A percentile compares a stretch with the other conserved stretches of the same genome.
Evolutionary conservation across 2,329 filamentous ascomycete genomes (phyloP).

Genomic region (Aspergillus versicolor): DNA sequence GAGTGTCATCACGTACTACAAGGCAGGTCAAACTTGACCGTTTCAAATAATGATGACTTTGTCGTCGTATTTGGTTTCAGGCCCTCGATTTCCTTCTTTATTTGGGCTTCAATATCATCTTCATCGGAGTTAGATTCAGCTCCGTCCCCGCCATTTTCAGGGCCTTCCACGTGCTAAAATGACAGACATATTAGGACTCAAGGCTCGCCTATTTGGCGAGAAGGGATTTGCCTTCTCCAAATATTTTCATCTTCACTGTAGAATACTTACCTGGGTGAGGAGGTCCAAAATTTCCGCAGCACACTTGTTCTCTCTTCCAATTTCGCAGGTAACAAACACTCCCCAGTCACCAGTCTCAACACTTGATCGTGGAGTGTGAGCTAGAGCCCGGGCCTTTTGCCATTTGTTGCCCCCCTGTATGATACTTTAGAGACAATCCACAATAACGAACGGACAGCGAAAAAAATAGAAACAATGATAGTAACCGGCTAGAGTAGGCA

Average conservation of each 20-base stretch:
- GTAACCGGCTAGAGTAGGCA: conserved; percentile 3
- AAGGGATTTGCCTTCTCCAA: background rate
- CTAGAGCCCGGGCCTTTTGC: conserved; percentile 21
- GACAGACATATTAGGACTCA: background rate
- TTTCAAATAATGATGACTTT: conserved; percentile 48
- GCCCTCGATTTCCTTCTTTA: conserved; percentile 57
- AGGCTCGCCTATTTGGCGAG: background rate
- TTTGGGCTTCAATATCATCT: conserved; percentile 62
- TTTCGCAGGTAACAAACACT: conserved; percentile 63
- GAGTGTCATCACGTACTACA: conserved; percentile 31
- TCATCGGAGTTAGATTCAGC: conserved; percentile 32
- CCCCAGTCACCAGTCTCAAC: conserved; percentile 56
- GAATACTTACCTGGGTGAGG: conserved; percentile 52
- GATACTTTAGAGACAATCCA: conserved; percentile 6
- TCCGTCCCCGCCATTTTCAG: conserved; percentile 19
- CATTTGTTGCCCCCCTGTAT: conserved; percentile 31
- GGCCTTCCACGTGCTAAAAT: conserved; percentile 19
- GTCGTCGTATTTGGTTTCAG: conserved; percentile 51
- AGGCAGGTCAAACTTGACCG: conserved; percentile 55
- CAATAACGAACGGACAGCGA: background rate
- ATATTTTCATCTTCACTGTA: background rate
- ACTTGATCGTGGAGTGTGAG: conserved; percentile 20
- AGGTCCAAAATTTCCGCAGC: conserved; percentile 58
- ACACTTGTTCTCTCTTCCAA: conserved; percentile 61
- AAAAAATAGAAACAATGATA: background rate